phyloP scores from a whole-genome alignment of 1,284 basidiomycete species.

The Cryptococcus sp. region DNA sequence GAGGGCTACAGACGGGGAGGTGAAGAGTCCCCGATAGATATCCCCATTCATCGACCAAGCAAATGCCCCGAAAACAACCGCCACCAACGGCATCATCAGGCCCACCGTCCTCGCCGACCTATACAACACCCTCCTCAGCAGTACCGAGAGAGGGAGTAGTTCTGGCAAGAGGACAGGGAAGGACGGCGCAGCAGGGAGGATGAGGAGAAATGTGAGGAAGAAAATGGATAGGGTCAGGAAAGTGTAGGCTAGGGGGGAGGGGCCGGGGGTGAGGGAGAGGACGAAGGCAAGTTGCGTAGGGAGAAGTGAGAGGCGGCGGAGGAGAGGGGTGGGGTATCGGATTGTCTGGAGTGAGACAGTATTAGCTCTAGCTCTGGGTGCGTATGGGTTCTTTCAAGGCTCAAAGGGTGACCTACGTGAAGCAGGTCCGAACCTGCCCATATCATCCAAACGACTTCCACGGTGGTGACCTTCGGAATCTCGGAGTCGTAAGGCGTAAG shows the following conservation, averaged over 20 bases:
- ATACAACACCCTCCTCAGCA: conserved; percentile 10
- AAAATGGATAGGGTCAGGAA: conserved; percentile 25
- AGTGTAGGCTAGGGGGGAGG: conserved; percentile 9
- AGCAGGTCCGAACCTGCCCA: conserved; percentile 8
- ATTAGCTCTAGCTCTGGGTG: not conserved
- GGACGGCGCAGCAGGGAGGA: conserved; percentile 12
- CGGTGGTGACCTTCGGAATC: not conserved
- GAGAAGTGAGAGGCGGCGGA: conserved; percentile 7
- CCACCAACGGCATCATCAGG: conserved; percentile 11
- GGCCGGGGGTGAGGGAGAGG: conserved; percentile 6
- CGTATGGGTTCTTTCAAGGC: not conserved
- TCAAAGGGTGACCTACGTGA: conserved; percentile 7
- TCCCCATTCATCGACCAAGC: conserved; percentile 31
- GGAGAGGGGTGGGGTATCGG: not conserved
- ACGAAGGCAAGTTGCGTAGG: conserved; percentile 11
- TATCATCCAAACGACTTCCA: conserved; percentile 19
- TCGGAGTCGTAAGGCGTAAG: conserved; percentile 15
- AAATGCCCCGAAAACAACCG: conserved; percentile 21
- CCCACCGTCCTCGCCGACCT: conserved; percentile 9
- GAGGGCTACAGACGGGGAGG: not conserved
- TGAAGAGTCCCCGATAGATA: conserved; percentile 23
- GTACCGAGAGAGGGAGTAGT: conserved; percentile 20
- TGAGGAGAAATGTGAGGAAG: conserved; percentile 15
- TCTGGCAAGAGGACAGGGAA: conserved; percentile 2
- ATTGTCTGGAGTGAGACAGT: conserved; percentile 2